These are phyloP conservation scores for Rhododendron molle DNA, from an alignment of 148 eudicot genomes.

Conservation along the genomic window DNA sequence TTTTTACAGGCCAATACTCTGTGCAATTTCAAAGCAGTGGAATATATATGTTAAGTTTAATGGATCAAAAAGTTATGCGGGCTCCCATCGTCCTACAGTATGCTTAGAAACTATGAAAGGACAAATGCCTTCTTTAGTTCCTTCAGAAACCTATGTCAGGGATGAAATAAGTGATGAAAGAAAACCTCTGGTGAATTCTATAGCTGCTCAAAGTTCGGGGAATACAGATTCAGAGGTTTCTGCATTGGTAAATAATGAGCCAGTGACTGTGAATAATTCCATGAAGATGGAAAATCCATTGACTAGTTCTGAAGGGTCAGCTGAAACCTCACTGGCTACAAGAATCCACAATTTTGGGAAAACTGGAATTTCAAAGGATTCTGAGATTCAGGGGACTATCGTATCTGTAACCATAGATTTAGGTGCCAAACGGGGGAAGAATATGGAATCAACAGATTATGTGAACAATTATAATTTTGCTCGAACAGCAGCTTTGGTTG, in stretches of 20 bases:
- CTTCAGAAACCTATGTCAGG: conserved; percentile 20
- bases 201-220: conserved; percentile 23
- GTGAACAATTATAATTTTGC: conserved; percentile 71
- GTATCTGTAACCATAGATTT: conserved; percentile 20
- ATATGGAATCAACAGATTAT: conserved; percentile 33
- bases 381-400: conserved; percentile 15
- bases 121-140: conserved; percentile 13
- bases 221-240: conserved; percentile 22
- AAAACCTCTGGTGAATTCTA: conserved; percentile 19
- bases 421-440: conserved; percentile 28
- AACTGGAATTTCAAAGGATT: conserved; percentile 14
- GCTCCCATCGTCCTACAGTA: conserved; percentile 16
- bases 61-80: conserved; percentile 32
- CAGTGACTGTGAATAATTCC: conserved; percentile 15
- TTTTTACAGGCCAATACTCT: conserved; percentile 40
- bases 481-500: conserved; percentile 56
- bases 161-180: conserved; percentile 24
- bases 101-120: conserved; percentile 19
- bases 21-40: conserved; percentile 53
- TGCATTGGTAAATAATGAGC: conserved; percentile 8
- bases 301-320: conserved; percentile 59
- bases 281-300: conserved; percentile 30
- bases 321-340: conserved; percentile 52
- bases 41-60: conserved; percentile 21
- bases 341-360: conserved; percentile 19